Base-by-base conservation (phyloP, 2,329 filamentous ascomycete genomes). In the Fusarium tuaranense region DNA sequence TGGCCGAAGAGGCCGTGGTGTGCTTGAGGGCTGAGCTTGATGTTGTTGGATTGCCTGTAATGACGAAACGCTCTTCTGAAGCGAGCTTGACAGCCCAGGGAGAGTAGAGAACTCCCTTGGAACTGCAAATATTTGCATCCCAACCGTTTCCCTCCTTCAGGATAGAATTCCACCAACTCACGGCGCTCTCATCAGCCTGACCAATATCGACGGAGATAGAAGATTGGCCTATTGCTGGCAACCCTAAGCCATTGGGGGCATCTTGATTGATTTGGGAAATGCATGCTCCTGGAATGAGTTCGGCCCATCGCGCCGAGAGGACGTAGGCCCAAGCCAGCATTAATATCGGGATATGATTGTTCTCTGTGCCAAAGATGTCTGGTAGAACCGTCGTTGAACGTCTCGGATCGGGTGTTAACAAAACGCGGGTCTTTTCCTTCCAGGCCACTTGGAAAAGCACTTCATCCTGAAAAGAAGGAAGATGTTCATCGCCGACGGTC, bases 291-390 rank as follows among this genome's bases (percentile, higher is more conserved):
- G 78, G 76, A 44, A 82, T 78, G 58, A 81, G 66, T 68, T 81
- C 78, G 7, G 78, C 78, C 79, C 78, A 82, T 70, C 77, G 67
- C 39, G 80, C 78, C 22, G 80, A 80, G 44, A 82, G 78, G 30
- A 80, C 75, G 57, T 82, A 80, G 9, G 78, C 72, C 78, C 79
- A 80, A 18, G 78, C 77, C 58, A 80, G 71, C 62, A 80, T 67
- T 9, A 81, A 74, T 18, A 80, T 66, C 22, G 65, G 44, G 70
- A 80, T 13, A 41, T 71, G 66, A 68, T 73, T 70, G 66, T 20
- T 48, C 58, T 72, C 18, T 22, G 13, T 9, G 18, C 7, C 13
- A 22, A 36, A 57, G 27, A 34, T 22, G 22, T 22, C 30, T 5
- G 53, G 53, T 14, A 36, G n/a, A 20, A 32, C 13, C n/a, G n/a